Conservation (phyloP, 2,329 filamentous ascomycete genomes). For the Herpotrichia juniperi region DNA sequence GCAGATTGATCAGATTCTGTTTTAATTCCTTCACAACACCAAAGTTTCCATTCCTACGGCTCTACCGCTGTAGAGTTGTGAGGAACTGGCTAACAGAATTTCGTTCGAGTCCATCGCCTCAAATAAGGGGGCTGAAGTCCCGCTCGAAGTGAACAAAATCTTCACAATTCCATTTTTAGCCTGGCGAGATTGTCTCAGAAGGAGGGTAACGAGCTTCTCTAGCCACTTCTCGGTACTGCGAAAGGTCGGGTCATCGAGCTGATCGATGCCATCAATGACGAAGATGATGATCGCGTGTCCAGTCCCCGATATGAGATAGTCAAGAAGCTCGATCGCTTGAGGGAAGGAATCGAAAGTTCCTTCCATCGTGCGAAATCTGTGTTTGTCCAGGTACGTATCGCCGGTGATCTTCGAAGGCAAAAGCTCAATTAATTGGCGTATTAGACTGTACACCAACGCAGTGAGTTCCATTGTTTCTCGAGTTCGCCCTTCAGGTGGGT, state of each 20-base stretch:
- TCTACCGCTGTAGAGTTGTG: too few species aligned
- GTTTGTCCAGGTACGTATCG: neutral
- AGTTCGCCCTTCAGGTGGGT: neutral
- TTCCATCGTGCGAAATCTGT: neutral
- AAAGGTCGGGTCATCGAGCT: neutral
- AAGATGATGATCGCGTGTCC: neutral
- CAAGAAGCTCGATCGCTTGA: neutral
- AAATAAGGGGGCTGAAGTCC: neutral
- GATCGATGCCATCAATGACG: neutral
- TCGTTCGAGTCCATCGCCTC: neutral
- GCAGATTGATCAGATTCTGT: too few species aligned
- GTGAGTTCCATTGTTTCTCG: neutral
- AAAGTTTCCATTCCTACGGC: too few species aligned
- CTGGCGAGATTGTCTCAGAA: neutral
- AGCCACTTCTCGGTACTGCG: neutral
- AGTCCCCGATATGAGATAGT: neutral
- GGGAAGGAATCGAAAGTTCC: neutral
- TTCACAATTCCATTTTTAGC: neutral
- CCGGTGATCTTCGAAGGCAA: neutral
- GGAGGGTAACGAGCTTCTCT: neutral
- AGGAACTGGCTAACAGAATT: neutral
- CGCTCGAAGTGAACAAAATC: neutral
- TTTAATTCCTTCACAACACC: too few species aligned
- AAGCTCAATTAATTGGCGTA: neutral
- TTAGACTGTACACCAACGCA: neutral